Evolutionary conservation across 768 basidiomycete genomes (phyloP).

Genomic region (Candolleomyces eurysporus): DNA sequence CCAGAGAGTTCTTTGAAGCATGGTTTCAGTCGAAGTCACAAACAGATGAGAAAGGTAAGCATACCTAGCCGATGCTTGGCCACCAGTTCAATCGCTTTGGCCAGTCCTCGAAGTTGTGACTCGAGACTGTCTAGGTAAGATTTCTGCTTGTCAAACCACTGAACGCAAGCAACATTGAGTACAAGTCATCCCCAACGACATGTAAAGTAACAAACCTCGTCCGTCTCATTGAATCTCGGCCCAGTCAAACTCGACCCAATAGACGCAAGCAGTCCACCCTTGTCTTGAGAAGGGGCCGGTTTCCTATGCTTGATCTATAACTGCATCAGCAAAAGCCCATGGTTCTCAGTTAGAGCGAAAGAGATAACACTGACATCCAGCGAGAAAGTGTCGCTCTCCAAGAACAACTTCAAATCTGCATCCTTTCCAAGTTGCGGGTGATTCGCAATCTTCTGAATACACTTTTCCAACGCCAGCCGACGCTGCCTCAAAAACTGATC

Average conservation of each 20-base stretch:
- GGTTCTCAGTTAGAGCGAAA: not conserved
- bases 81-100: slow-evolving; percentile 84
- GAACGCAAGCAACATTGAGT: not conserved
- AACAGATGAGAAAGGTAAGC: not conserved
- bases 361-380: slow-evolving; percentile 65
- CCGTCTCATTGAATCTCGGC: slow-evolving; percentile 83
- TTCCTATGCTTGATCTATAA: slow-evolving; percentile 84
- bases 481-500: slow-evolving; percentile 89
- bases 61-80: slow-evolving; percentile 77
- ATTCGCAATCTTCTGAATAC: slow-evolving; percentile 88
- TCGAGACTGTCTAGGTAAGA: slow-evolving; percentile 87
- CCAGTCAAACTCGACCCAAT: slow-evolving; percentile 79
- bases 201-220: slow-evolving; percentile 52
- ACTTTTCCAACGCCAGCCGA: slow-evolving; percentile 80
- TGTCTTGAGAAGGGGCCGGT: slow-evolving; percentile 71
- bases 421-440: slow-evolving; percentile 91
- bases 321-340: not conserved
- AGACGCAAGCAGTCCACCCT: slow-evolving; percentile 80
- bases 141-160: slow-evolving; percentile 94
- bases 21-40: not conserved
- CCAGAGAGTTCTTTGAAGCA: slow-evolving; percentile 56
- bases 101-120: slow-evolving; percentile 80
- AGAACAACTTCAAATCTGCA: slow-evolving; percentile 81
- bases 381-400: slow-evolving; percentile 91
- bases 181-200: no score